A percentile compares a stretch with the other conserved stretches of the same genome.
phyloP scores from a whole-genome alignment of 2,329 filamentous ascomycete genomes.

The Penicillium sp. region DNA sequence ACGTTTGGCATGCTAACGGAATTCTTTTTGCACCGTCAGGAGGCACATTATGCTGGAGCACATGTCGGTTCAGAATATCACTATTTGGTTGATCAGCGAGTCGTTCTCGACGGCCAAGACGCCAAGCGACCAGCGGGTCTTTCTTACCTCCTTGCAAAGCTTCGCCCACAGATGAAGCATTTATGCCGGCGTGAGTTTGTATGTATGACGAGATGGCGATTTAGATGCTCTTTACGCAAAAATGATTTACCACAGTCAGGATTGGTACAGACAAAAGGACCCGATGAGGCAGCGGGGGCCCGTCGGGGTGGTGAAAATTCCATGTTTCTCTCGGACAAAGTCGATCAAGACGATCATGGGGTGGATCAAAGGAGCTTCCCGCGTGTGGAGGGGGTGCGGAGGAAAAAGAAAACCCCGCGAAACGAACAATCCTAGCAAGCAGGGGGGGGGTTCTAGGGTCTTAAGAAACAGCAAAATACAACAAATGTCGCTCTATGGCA shows the following conservation, averaged over 20 bases:
- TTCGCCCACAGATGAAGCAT: neutral
- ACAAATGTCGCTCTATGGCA: too few relatives aligned
- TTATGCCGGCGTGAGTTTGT: neutral
- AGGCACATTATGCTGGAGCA: neutral
- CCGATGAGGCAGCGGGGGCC: neutral
- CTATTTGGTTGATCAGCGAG: neutral
- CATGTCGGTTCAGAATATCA: neutral
- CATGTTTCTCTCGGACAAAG: too few relatives aligned
- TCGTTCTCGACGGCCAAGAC: neutral
- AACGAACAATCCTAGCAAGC: too few relatives aligned
- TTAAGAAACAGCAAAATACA: too few relatives aligned
- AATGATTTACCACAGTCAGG: neutral
- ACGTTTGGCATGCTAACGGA: neutral
- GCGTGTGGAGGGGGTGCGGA: too few relatives aligned
- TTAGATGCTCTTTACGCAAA: neutral
- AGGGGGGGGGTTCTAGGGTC: too few relatives aligned
- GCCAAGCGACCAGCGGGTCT: too few relatives aligned
- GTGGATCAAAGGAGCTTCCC: too few relatives aligned
- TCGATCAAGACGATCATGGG: too few relatives aligned
- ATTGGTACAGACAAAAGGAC: neutral
- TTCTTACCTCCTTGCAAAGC: neutral
- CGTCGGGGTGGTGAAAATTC: too few relatives aligned
- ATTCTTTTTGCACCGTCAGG: neutral
- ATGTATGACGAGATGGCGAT: neutral
- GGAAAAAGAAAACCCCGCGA: too few relatives aligned